Evolutionary conservation across 2,329 filamentous ascomycete species (phyloP).

Genomic region (Aspergillus transmontanensis): DNA sequence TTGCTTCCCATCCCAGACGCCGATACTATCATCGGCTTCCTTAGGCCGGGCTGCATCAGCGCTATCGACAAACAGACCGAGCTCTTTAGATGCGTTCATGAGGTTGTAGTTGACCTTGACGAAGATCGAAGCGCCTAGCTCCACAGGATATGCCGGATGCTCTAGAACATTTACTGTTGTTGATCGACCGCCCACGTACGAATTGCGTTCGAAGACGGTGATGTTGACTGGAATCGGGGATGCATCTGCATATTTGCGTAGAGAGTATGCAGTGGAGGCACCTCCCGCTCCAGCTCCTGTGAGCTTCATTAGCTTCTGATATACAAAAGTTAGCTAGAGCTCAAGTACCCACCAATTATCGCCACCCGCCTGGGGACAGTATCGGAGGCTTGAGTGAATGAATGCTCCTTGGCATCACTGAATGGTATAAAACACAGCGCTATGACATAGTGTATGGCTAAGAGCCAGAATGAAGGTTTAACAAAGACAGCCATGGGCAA

Average conservation of each 20-base stretch:
- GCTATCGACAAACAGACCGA: slow-evolving; percentile 65
- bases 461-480: slow-evolving; percentile 9
- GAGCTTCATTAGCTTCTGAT: slow-evolving; percentile 7
- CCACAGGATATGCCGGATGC: slow-evolving; percentile 68
- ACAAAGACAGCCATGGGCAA: slow-evolving; percentile 13
- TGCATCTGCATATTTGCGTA: slow-evolving; percentile 69
- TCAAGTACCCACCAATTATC: slow-evolving; percentile 33
- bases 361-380: slow-evolving; percentile 34
- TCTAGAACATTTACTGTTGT: slow-evolving; percentile 80
- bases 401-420: slow-evolving; percentile 27
- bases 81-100: slow-evolving; percentile 68
- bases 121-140: slow-evolving; percentile 91
- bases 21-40: slow-evolving; percentile 58
- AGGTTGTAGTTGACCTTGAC: slow-evolving; percentile 83
- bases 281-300: slow-evolving; percentile 87
- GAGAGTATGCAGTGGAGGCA: slow-evolving; percentile 81
- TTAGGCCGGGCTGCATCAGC: slow-evolving; percentile 51
- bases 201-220: slow-evolving; percentile 81
- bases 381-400: slow-evolving; percentile 19
- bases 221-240: slow-evolving; percentile 69
- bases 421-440: slow-evolving; percentile 20
- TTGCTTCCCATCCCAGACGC: slow-evolving; percentile 78
- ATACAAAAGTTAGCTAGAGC: slow-evolving; percentile 2
- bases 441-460: slow-evolving; percentile 15
- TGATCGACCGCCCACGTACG: slow-evolving; percentile 79